phyloP scores from a whole-genome alignment of 495 filamentous ascomycete species.

The Darksidea phi region DNA sequence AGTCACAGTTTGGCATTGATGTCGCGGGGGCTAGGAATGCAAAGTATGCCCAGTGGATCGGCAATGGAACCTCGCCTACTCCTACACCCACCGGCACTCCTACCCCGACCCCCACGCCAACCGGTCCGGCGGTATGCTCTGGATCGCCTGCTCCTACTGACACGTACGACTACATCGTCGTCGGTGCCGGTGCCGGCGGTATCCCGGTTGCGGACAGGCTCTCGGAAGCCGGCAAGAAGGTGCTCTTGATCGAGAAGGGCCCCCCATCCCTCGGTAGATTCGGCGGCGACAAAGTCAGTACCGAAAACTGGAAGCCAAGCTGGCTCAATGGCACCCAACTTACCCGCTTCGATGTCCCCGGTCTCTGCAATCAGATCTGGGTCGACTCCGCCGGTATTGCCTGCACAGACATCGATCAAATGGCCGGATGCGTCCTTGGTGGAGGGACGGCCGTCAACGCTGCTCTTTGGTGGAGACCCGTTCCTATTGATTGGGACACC shows the following conservation, averaged over 20 bases:
- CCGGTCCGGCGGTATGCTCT: slow-evolving; percentile 27
- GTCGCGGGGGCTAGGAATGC: slow-evolving; percentile 48
- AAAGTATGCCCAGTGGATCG: slow-evolving; percentile 44
- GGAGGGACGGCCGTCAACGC: slow-evolving; percentile 77
- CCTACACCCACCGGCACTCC: slow-evolving; percentile 46
- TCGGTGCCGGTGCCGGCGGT: slow-evolving; percentile 65
- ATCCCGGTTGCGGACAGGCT: slow-evolving; percentile 65
- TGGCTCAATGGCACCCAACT: slow-evolving; percentile 66
- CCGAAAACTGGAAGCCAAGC: slow-evolving; percentile 48
- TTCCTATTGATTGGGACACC: slow-evolving; percentile 65
- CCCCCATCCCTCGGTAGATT: slow-evolving; percentile 58
- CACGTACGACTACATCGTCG: slow-evolving; percentile 66
- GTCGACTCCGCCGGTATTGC: slow-evolving; percentile 60
- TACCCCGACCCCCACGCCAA: slow-evolving; percentile 46
- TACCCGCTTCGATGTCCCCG: slow-evolving; percentile 77
- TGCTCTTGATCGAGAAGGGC: slow-evolving; percentile 67
- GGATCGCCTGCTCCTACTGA: slow-evolving; percentile 44
- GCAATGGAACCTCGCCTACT: slow-evolving; percentile 38
- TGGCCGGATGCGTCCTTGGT: slow-evolving; percentile 75
- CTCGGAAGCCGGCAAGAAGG: slow-evolving; percentile 60
- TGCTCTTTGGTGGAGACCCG: slow-evolving; percentile 58
- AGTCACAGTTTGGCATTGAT: slow-evolving; percentile 48
- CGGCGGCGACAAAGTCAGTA: slow-evolving; percentile 49
- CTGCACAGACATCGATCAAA: slow-evolving; percentile 68
- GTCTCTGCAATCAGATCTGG: slow-evolving; percentile 72